A percentile compares a stretch with the other conserved stretches of the same genome.
phyloP scores from a whole-genome alignment of 495 filamentous ascomycete species.

The Penicillium atrosanguineum region DNA sequence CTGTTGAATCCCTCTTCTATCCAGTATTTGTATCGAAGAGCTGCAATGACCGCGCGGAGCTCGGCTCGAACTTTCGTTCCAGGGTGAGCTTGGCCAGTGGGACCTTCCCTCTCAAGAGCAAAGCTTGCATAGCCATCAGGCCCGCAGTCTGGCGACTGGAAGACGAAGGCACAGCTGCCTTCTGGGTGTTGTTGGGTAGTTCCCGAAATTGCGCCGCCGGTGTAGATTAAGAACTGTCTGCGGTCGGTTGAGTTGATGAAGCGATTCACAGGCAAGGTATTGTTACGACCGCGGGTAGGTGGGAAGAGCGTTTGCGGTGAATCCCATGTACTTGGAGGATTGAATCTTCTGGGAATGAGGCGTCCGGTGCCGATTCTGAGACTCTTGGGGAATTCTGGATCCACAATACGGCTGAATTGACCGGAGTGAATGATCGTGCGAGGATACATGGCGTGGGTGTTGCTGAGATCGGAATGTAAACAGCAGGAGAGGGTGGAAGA shows the following conservation, averaged over 20 bases:
- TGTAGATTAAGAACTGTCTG: slow-evolving; percentile 3
- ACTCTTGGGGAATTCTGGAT: neutral
- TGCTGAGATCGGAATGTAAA: too few relatives aligned
- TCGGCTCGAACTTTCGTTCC: slow-evolving; percentile 42
- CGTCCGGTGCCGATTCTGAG: neutral
- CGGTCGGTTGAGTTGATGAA: neutral
- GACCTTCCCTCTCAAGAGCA: slow-evolving; percentile 21
- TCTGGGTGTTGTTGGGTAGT: too few relatives aligned
- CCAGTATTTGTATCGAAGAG: slow-evolving; percentile 20
- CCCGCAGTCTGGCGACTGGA: neutral
- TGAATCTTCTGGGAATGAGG: neutral
- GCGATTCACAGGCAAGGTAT: neutral
- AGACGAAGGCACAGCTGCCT: slow-evolving; percentile 5
- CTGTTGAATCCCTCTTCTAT: slow-evolving; percentile 7
- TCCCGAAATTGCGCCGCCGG: neutral
- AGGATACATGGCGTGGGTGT: too few relatives aligned
- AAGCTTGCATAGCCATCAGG: neutral
- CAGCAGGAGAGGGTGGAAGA: too few relatives aligned
- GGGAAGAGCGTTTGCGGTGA: neutral
- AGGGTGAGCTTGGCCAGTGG: slow-evolving; percentile 16
- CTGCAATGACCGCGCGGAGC: slow-evolving; percentile 41
- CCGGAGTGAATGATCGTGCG: too few relatives aligned
- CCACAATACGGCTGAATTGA: neutral
- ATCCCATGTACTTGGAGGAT: neutral
- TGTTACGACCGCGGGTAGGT: neutral